phyloP scores from a whole-genome alignment of 495 filamentous ascomycete genomes.

The Emericellopsis terricola region DNA sequence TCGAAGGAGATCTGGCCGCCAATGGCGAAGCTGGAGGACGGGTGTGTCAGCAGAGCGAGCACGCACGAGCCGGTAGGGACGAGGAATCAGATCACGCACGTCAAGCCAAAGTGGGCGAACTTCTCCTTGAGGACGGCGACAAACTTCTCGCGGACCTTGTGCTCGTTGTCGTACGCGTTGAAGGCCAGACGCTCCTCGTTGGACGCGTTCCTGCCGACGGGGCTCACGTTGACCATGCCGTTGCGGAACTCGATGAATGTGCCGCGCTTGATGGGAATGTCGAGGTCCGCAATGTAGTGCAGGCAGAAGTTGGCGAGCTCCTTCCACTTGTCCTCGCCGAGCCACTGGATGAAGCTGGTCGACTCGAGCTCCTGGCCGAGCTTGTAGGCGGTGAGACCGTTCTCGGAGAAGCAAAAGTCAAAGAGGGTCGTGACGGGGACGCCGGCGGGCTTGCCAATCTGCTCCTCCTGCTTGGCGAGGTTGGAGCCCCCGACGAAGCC shows the following conservation, averaged over 20 bases:
- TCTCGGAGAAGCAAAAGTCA: conserved; percentile 93
- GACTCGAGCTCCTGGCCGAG: conserved; percentile 51
- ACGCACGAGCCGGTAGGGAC: neutral
- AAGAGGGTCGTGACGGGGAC: conserved; percentile 63
- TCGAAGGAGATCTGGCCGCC: conserved; percentile 97
- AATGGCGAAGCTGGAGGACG: conserved; percentile 56
- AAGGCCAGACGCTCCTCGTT: conserved; percentile 64
- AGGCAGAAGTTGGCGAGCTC: conserved; percentile 68
- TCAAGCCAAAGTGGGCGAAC: conserved; percentile 70
- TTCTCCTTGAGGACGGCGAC: conserved; percentile 58
- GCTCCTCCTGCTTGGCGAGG: conserved; percentile 86
- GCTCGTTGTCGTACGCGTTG: conserved; percentile 55
- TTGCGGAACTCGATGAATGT: conserved; percentile 96
- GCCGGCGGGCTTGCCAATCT: conserved; percentile 43
- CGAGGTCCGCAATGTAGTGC: conserved; percentile 76
- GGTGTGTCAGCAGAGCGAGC: neutral
- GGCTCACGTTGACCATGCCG: conserved; percentile 91
- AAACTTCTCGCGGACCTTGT: conserved; percentile 54
- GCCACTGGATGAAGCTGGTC: conserved; percentile 75
- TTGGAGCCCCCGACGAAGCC: conserved; percentile 83
- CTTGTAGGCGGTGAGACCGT: conserved; percentile 82
- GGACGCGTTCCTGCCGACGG: conserved; percentile 81
- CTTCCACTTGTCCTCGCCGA: conserved; percentile 90
- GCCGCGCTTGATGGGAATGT: conserved; percentile 77
- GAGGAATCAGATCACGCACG: conserved; percentile 34